Conservation (phyloP, 768 basidiomycete genomes). For the Nidularia pulvinata region DNA sequence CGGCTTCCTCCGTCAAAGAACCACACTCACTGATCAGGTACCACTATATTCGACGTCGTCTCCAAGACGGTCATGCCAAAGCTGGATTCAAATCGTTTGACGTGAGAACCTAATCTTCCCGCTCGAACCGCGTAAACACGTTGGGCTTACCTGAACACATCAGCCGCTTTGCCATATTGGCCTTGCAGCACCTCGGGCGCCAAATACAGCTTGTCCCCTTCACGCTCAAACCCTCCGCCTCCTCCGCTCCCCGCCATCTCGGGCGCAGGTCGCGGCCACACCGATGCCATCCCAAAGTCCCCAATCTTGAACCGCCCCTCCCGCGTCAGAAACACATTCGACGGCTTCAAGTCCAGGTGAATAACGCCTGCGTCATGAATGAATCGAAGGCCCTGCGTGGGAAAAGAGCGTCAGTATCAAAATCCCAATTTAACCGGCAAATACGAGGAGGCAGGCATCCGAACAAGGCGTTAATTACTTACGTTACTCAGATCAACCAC, state of each 20-base stretch:
- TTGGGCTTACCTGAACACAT: constrained; percentile 87
- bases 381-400: constrained; percentile 74
- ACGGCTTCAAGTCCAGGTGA: constrained; percentile 97
- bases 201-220: constrained; percentile 97
- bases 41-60: constrained; percentile 93
- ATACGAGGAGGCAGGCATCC: constrained; percentile 10
- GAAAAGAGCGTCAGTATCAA: constrained; percentile 2
- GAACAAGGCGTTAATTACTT: constrained; percentile 36
- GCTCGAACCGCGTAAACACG: constrained; percentile 21
- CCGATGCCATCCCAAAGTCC: constrained; percentile 98
- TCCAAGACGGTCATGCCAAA: constrained; percentile 97
- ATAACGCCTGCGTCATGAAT: constrained; percentile 89
- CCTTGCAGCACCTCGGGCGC: constrained; percentile 96
- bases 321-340: constrained; percentile 90
- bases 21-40: constrained; percentile 89
- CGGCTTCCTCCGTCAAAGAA: not conserved
- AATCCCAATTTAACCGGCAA: not conserved
- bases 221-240: constrained; percentile 76
- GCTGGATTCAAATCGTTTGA: constrained; percentile 38
- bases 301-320: constrained; percentile 94
- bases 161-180: constrained; percentile 89
- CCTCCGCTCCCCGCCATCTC: constrained; percentile 27
- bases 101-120: constrained; percentile 35
- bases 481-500: constrained; percentile 88
- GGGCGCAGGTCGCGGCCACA: constrained; percentile 70